Conservation (phyloP, 1,284 basidiomycete genomes). For the Puccinia horiana region DNA sequence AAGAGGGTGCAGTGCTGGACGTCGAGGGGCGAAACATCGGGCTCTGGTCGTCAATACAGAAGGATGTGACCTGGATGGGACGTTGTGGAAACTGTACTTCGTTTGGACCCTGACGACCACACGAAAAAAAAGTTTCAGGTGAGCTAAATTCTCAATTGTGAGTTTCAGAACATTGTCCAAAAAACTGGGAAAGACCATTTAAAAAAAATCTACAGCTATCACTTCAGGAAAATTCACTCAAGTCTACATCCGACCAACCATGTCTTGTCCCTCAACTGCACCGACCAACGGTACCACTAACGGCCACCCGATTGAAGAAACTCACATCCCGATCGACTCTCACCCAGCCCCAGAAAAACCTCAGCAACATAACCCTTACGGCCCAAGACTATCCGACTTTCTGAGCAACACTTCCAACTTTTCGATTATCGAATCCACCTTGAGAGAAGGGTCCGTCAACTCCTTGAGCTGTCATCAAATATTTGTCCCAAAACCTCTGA, state of each 20-base stretch:
- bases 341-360: not conserved
- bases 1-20: too few relatives aligned
- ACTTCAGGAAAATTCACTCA: not conserved
- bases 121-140: too few relatives aligned
- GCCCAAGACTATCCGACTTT: slow-evolving; percentile 49
- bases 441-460: slow-evolving; percentile 46
- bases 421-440: slow-evolving; percentile 49
- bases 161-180: too few relatives aligned
- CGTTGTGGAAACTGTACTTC: too few relatives aligned
- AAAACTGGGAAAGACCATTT: too few relatives aligned
- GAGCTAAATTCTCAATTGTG: too few relatives aligned
- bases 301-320: slow-evolving; percentile 27
- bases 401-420: slow-evolving; percentile 84
- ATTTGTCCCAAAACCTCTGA: not conserved
- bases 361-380: slow-evolving; percentile 49
- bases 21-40: too few relatives aligned
- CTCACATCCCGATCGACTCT: slow-evolving; percentile 40
- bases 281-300: slow-evolving; percentile 8
- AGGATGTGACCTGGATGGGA: too few relatives aligned
- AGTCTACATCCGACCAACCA: slow-evolving; percentile 6
- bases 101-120: too few relatives aligned
- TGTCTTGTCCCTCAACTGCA: not conserved
- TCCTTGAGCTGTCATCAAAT: not conserved
- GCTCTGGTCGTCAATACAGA: too few relatives aligned
- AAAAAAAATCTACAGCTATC: too few relatives aligned